Conservation (phyloP, 169 alveolate genomes). For the Eimeria sp. region DNA sequence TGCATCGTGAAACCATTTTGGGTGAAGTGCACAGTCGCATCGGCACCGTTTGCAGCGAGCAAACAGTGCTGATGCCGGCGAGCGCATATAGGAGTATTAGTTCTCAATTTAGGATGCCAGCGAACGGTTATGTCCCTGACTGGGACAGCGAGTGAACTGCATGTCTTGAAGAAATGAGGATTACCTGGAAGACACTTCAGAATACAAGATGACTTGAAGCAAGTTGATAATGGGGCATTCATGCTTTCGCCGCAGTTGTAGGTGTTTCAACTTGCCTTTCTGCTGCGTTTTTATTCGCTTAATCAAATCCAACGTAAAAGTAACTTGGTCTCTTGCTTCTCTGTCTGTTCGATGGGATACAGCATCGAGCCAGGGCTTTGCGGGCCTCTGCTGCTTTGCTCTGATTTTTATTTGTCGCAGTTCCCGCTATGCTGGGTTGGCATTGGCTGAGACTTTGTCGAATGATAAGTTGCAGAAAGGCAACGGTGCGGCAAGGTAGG, state of each 20-base stretch:
- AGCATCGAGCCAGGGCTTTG: neutral
- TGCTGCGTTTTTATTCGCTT: neutral
- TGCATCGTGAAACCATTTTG: neutral
- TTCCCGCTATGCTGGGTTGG: neutral
- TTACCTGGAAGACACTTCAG: neutral
- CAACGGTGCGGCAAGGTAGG: neutral
- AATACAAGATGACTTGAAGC: neutral
- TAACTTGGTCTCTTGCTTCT: neutral
- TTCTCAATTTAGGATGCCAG: neutral
- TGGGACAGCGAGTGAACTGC: neutral
- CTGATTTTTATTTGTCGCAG: neutral
- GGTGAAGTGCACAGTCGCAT: neutral
- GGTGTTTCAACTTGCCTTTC: neutral
- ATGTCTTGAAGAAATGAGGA: neutral
- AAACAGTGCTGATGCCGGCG: too few species aligned
- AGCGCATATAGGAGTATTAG: neutral
- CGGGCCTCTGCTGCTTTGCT: neutral
- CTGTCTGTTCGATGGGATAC: neutral
- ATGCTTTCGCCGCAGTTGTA: neutral
- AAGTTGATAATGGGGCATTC: neutral
- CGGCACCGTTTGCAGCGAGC: neutral
- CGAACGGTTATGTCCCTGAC: neutral
- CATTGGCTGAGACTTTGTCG: neutral
- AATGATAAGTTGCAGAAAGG: neutral
- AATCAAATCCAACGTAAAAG: neutral